Base-by-base conservation (phyloP, 345 rosid genomes). In the Brassica cretica region DNA sequence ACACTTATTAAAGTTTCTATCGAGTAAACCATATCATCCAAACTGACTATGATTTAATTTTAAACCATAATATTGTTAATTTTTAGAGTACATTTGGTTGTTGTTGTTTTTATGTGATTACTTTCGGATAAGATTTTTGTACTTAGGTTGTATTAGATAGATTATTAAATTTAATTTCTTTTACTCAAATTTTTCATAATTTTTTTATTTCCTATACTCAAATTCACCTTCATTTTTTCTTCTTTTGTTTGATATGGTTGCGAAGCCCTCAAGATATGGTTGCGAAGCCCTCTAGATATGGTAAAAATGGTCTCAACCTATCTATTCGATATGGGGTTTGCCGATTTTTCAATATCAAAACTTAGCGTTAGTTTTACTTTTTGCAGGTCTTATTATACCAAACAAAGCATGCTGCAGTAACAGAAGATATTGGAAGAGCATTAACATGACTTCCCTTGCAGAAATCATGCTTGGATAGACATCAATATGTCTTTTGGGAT, bases 371-470 rank as follows among this genome's bases (percentile, higher is more conserved):
- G 24, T 21, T 21, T 21, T 21, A 21, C 24, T 21, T 21, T 21
- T 21, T 21, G 24, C 24, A 21, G 24, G 24, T 21, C 37, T 33
- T 33, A 7, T 33, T 33, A 33, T 33, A 33, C 8, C 37, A 33
- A 33, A 33, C 37, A 82, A 75, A 65, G 89, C 82, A 2, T 86
- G 91, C 56, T 88, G 89, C 33, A 86, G 86, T 4, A 21, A 21
- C 24, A 21, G 87, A 58, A 86, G 78, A 61, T 81, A 86, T 21
- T 75, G 85, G 81, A 83, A 88, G 86, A 59, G 79, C 78, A 59
- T 64, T 86, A 63, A 86, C 87, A 76, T 86, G 91, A 69, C 88
- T 86, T 70, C 88, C 89, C 0, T 72, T 80, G 74, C 84, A 79
- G 74, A 71, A 68, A 53, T 89, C 89, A 2, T 86, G 86, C 51